Conservation (phyloP, 1,139 yeast genomes). For the Entelexis paramagnoliae region DNA sequence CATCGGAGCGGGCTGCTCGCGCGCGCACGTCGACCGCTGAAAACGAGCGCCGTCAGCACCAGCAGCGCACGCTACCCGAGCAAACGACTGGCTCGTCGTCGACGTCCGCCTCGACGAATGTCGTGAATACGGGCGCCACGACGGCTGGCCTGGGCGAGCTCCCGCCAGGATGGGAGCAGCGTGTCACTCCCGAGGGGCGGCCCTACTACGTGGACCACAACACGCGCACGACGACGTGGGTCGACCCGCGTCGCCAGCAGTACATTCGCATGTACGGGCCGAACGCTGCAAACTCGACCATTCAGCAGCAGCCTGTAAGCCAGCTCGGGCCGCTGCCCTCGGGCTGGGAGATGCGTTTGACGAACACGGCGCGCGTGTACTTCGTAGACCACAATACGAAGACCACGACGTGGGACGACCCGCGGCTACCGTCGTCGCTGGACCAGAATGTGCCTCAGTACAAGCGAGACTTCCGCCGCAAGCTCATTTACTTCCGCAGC, state of each 20-base stretch:
- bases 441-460: conserved; percentile 99
- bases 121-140: conserved; percentile 57
- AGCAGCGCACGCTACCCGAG: conserved; percentile 82
- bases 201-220: conserved; percentile 97
- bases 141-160: conserved; percentile 93
- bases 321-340: conserved; percentile 96
- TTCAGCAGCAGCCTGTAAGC: conserved; percentile 97
- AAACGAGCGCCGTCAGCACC: conserved; percentile 82
- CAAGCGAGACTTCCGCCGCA: conserved; percentile 96
- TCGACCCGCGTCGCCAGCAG: conserved; percentile 97
- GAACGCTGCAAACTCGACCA: conserved; percentile 52
- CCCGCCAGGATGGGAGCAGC: conserved; percentile 98
- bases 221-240: conserved; percentile 99
- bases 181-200: conserved; percentile 95
- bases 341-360: conserved; percentile 99
- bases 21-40: conserved; percentile 54
- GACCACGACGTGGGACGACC: conserved; percentile 99
- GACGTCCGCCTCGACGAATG: conserved; percentile 27
- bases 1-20: conserved; percentile 36
- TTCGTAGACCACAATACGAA: conserved; percentile 98
- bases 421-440: conserved; percentile 89
- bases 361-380: conserved; percentile 95
- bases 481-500: conserved; percentile 91
- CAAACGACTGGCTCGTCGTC: conserved; percentile 33
- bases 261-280: conserved; percentile 86